Base-by-base conservation (phyloP, 148 eudicot genomes). In the Cornus florida region DNA sequence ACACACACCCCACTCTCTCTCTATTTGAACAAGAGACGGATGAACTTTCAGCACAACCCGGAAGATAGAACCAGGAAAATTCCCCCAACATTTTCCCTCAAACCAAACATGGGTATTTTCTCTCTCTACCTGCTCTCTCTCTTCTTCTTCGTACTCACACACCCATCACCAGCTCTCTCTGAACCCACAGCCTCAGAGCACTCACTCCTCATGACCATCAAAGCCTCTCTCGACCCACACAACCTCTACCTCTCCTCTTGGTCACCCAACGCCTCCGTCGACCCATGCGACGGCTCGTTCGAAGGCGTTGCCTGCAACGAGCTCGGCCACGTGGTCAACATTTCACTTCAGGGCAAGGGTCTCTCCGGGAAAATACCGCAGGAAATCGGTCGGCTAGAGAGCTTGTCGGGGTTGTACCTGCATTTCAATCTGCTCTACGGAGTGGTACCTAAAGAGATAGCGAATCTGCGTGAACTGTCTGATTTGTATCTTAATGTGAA, bases 401-500 rank as follows among this genome's bases (percentile, higher is more conserved):
- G 89, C 84, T 89, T 94, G 72, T 78, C 93, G 83, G 97, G 98
- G 67, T 83, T 94, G 83, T 94, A 89, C 78, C 59, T 94, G 75
- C 98, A 94, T 83, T 94, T 92, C 60, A 92, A 94, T 78, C 72
- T 82, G 79, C 81, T 94, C 7, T 71, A 75, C 68, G 98, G 98
- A 33, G 80, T 65, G 20, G 90, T 94, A 16, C 98, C 95, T 67
- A 88, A 81, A 70, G 95, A 91, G 80, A 86, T 94, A 69, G 84
- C 87, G 69, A 86, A 84, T 68, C 87, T 94, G 28, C 84, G 84
- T 81, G 82, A 88, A 75, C 89, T 94, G 33, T 78, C 91, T 67
- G 98, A 94, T 85, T 88, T 94, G 85, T 94, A 94, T 78, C 91
- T 94, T 76, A 85, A 94, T 91, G 97, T 91, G 9, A 94, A 94